These are phyloP conservation scores for Sordariomycetes sp. DNA, from an alignment of 2,329 filamentous ascomycete species.

Conservation along the genomic window DNA sequence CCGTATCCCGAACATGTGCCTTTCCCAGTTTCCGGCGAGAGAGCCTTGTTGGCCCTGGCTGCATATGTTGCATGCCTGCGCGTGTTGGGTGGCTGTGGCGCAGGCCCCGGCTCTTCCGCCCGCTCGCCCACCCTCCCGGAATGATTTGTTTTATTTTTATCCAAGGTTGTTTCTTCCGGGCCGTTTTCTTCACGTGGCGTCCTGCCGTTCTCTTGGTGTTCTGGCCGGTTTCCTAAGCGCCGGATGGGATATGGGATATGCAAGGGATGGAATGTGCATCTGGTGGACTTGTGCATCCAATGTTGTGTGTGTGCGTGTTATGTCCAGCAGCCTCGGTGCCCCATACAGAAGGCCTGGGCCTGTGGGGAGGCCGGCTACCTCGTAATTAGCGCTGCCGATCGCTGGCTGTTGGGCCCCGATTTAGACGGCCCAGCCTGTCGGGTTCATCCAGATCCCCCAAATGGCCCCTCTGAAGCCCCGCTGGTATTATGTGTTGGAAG, in stretches of 20 bases:
- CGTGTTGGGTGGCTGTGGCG: not conserved
- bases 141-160: not conserved
- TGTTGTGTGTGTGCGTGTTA: not conserved
- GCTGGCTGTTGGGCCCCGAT: not conserved
- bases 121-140: not conserved
- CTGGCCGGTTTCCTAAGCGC: not conserved
- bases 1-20: too few relatives aligned
- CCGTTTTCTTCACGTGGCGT: not conserved
- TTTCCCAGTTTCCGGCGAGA: too few relatives aligned
- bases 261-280: not conserved
- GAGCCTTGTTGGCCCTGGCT: too few relatives aligned
- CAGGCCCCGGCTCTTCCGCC: not conserved
- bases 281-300: not conserved
- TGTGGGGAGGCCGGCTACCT: too few relatives aligned
- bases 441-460: not conserved
- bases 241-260: not conserved
- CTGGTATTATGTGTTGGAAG: too few relatives aligned
- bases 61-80: too few relatives aligned
- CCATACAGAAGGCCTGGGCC: too few relatives aligned
- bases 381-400: too few relatives aligned
- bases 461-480: too few relatives aligned
- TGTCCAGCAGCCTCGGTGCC: too few relatives aligned
- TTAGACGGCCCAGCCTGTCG: not conserved
- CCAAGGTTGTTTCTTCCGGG: not conserved
- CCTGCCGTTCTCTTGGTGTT: not conserved